Base-by-base conservation (phyloP, 2,329 filamentous ascomycete genomes). In the Microdochium paspali region DNA sequence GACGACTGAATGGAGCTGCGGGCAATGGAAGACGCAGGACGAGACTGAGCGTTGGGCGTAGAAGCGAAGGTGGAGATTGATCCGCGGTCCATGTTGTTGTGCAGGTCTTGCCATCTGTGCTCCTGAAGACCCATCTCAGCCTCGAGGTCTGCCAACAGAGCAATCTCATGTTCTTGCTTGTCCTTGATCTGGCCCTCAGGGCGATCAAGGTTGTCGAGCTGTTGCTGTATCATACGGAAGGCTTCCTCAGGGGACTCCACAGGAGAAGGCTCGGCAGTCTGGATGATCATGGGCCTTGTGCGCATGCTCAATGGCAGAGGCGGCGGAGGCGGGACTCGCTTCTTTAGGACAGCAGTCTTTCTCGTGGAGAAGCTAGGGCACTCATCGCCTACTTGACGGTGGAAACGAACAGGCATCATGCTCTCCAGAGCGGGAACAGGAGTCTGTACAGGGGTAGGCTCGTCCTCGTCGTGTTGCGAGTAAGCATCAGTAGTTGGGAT, bases 101-200 rank as follows among this genome's bases (percentile, higher is more conserved):
- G 77, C 63, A 83, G 71, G 45, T 72, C 65, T 48, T 76, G 72
- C 81, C 80, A 84, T 53, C 76, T 72, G 47, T 69, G 69, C 56
- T 81, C 77, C 56, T 84, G 76, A 52, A 71, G 61, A 1, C 73
- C 77, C 71, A 84, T 79, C 59, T 85, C 81, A 50, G 66, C 67
- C 56, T 85, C 81, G 1, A 85, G 64, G 50, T 79, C 74, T 26
- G 77, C 73, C 2, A 85, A 64, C 3, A 82, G 66, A 28, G 67
- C 69, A 49, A 76, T 62, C 24, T 71, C 66, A 47, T 67, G 66
- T 13, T 65, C 63, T 24, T 70, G 62, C 51, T 62, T 70, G 46
- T 65, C 66, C 7, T 57, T 58, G 1, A 61, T 61, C 13, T 64
- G 64, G 28, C 57, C 54, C 26, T 61, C 63, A 4, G 67, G 57